phyloP scores from a whole-genome alignment of 1,284 basidiomycete species.

The Malassezia slooffiae region DNA sequence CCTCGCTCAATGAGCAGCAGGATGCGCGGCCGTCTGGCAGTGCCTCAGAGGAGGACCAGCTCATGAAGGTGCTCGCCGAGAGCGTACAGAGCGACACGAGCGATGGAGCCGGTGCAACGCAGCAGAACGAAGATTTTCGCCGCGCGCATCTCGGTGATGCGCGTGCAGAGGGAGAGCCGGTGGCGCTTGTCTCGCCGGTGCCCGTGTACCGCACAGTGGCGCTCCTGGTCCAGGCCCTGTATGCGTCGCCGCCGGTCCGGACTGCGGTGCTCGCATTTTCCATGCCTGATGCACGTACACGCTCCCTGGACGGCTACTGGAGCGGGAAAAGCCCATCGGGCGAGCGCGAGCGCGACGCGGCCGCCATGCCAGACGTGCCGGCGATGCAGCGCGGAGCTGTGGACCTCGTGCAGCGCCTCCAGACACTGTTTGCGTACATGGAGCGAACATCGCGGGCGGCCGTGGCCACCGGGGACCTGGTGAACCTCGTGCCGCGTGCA shows the following conservation, averaged over 20 bases:
- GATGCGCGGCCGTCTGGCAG: too few species aligned
- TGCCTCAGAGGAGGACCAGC: slow-evolving; percentile 9
- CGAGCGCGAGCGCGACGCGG: neutral
- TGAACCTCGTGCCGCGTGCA: slow-evolving; percentile 2
- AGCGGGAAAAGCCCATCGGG: neutral
- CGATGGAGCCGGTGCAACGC: too few species aligned
- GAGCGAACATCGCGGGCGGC: slow-evolving; percentile 3
- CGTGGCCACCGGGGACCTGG: slow-evolving; percentile 7
- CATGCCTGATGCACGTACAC: neutral
- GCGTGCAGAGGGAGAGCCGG: slow-evolving; percentile 3
- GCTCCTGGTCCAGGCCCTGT: slow-evolving; percentile 6
- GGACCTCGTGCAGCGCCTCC: slow-evolving; percentile 9
- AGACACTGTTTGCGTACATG: slow-evolving; percentile 4
- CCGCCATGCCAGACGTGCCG: neutral
- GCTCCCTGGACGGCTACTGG: slow-evolving; percentile 5
- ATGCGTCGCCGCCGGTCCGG: neutral
- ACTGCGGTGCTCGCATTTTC: slow-evolving; percentile 1
- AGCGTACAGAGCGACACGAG: slow-evolving; percentile 6
- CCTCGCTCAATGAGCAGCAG: slow-evolving; percentile 5
- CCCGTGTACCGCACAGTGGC: slow-evolving; percentile 1
- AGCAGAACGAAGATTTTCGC: neutral
- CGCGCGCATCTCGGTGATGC: neutral
- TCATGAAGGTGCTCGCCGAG: slow-evolving; percentile 13
- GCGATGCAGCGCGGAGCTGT: neutral
- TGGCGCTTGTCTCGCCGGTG: slow-evolving; percentile 7